Evolutionary conservation across 306 rosid species (phyloP), one percentile per base, ranked within the genome.

Genomic region (Vachellia collinsii): DNA sequence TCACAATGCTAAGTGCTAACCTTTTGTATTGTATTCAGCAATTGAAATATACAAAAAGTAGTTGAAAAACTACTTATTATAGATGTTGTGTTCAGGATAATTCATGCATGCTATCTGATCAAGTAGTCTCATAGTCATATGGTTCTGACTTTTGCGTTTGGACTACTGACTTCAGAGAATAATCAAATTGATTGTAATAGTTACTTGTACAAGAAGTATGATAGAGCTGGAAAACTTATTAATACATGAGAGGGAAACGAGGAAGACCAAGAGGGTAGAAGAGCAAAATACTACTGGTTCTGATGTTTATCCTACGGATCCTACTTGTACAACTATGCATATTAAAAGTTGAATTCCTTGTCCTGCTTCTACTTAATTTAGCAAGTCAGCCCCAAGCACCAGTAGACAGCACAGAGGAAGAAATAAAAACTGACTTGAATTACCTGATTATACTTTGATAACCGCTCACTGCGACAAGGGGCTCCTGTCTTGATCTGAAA

Each of bases 401-500:
- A 76, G 63, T 46, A 36, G 41, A 37, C 75, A 22, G 17, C 6
- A 8, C 51, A 65, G 65, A 76, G 8, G 78, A 76, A 5, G 79
- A 42, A 54, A 41, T 20, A 67, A 68, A 70, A 76, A 58, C 74
- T 37, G 17, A 44, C 51, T 75, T 51, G 8, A 58, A 13, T 80
- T 87, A 95, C 99, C 97, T 95, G 99, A 86, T 95, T 95, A 74
- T 95, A 95, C 88, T 95, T 95, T n/a, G 99, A 93, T 85, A 95
- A 85, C n/a, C 99, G 92, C 87, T 96, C 99, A 61, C 99, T 96
- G 41, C 98, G 94, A 88, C 99, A 96, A 67, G 98, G 98, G 72
- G 99, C 98, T 68, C 99, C 97, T 1, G 99, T 96, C 83, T 96
- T 96, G 59, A 96, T 93, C 99, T 96, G 79, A 48, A 79, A 47